phyloP scores from a whole-genome alignment of 352 stramenopile genomes.

The Albugo candida region DNA sequence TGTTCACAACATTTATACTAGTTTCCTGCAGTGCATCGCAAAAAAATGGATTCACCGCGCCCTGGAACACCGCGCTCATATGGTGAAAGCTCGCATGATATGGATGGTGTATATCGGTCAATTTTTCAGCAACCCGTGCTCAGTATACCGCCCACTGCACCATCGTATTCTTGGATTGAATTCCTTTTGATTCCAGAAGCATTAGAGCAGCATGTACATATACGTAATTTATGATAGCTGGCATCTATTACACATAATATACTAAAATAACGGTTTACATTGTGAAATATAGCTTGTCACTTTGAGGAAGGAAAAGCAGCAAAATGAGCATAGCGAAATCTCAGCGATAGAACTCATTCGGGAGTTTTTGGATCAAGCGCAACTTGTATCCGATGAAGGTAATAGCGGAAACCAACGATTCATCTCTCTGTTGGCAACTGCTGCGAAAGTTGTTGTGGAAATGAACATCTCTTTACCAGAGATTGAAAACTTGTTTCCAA shows the following conservation, averaged over 20 bases:
- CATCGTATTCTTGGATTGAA: constrained; percentile 70
- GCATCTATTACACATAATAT: not conserved
- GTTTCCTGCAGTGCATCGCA: too few relatives aligned
- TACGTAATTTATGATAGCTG: not conserved
- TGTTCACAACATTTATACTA: too few relatives aligned
- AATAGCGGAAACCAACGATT: constrained; percentile 60
- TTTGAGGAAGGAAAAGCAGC: constrained; percentile 23
- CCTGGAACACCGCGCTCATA: not conserved
- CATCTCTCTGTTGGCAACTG: constrained; percentile 39
- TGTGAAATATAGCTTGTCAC: constrained; percentile 17
- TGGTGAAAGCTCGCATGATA: constrained; percentile 6
- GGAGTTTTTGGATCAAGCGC: constrained; percentile 68
- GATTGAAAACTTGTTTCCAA: constrained; percentile 37
- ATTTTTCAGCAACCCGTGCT: constrained; percentile 69
- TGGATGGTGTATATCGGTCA: constrained; percentile 61
- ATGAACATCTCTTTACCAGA: constrained; percentile 34
- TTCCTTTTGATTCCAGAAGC: constrained; percentile 65
- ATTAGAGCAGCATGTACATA: constrained; percentile 44
- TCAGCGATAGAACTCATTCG: constrained; percentile 59
- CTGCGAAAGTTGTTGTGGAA: constrained; percentile 53
- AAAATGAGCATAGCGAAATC: constrained; percentile 28
- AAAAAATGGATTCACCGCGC: not conserved
- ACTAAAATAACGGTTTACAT: not conserved
- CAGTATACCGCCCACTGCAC: constrained; percentile 37
- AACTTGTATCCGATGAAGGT: constrained; percentile 58